Evolutionary conservation across 176 grass and related monocot species (phyloP), one percentile per base, ranked within the genome.

Genomic region (Eleusine indica): DNA sequence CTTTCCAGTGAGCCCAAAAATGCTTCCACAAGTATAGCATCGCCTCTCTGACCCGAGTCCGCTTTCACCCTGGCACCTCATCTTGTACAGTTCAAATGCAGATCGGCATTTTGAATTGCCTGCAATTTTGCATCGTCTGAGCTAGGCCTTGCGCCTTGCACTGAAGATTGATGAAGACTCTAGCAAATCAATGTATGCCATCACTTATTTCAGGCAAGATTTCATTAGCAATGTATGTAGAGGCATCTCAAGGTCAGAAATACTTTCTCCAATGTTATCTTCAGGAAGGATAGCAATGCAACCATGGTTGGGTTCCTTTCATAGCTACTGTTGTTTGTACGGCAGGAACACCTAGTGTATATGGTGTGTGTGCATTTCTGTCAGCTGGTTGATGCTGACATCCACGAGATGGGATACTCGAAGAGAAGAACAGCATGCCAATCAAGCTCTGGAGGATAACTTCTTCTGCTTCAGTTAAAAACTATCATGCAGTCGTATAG

Each of bases 341-440:
- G 73, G 25, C 53, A 43, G 21, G 76, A 71, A 64, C 51, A 54
- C 74, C 51, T 54, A 57, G 48, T 48, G 65, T 87, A 42, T 46
- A 60, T 44, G 52, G 49, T 18, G 75, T 17, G 68, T 42, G 56
- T 11, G 49, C 49, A 56, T 56, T 73, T 16, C 15, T 74, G 62
- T 74, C 68, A 74, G 74, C 68, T 37, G 38, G 17, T 15, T 79
- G 87, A 88, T 80, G 81, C 61, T 14, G 87, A 84, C 76, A 22
- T 51, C 77, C 18, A 74, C 11, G 46, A 83, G 60, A 35, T 65
- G 81, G 84, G 68, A 70, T 61, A 56, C 21, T 5, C 5, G 56
- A 73, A 62, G 41, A 53, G 13, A 51, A 71, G 29, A 48, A n/a
- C 21, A 53, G 41, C 73, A 83, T 71, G 53, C 35, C 2, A 4